Conservation (phyloP, 2,329 filamentous ascomycete genomes). For the Colletotrichum godetiae region DNA sequence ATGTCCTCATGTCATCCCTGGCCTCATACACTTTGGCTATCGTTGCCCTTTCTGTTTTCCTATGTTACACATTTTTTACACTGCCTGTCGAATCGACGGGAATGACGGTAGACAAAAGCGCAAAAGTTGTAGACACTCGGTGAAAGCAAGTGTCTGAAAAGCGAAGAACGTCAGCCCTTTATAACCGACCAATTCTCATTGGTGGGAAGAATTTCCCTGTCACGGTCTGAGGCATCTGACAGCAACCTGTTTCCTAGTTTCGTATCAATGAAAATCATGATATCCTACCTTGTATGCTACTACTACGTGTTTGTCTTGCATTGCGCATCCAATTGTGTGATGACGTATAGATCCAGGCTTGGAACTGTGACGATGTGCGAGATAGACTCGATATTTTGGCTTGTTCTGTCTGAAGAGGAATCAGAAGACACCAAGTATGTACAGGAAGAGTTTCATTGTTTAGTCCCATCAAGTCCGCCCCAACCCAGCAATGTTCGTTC, state of each 20-base stretch:
- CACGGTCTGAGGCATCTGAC: not conserved
- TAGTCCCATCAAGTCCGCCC: not conserved
- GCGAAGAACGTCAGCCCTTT: not conserved
- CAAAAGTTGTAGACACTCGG: not conserved
- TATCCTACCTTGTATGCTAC: not conserved
- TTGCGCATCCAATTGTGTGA: not conserved
- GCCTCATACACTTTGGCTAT: conserved; percentile 44
- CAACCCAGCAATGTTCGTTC: not conserved
- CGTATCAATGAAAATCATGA: conserved; percentile 27
- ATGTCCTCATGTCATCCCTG: conserved; percentile 51
- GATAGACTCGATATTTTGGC: not conserved
- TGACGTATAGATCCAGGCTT: not conserved
- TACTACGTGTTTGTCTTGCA: not conserved
- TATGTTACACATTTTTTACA: conserved; percentile 25
- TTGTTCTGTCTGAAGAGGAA: not conserved
- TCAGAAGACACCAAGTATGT: not conserved
- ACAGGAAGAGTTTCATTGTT: not conserved
- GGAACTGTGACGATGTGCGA: not conserved
- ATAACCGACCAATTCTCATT: not conserved
- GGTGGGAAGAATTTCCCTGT: conserved; percentile 1
- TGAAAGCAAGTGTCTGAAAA: not conserved
- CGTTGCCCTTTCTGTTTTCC: conserved; percentile 34
- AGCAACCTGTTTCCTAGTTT: conserved; percentile 15
- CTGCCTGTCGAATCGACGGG: conserved; percentile 12
- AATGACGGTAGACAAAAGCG: conserved; percentile 27